A percentile compares a stretch with the other conserved stretches of the same genome.
Conservation (phyloP, 1,139 yeast genomes). For the Kodamaea sp. region DNA sequence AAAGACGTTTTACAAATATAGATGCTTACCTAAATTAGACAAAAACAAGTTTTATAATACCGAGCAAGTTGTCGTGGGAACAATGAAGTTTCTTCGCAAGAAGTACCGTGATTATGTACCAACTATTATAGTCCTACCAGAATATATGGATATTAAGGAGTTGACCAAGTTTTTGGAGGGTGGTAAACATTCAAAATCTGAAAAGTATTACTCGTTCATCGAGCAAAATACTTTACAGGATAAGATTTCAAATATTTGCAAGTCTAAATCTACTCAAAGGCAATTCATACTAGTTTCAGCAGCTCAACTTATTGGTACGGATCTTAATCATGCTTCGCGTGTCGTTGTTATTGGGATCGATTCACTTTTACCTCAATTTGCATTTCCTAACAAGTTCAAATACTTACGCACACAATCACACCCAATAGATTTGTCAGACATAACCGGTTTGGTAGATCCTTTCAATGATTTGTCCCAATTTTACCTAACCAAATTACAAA, state of each 20-base stretch:
- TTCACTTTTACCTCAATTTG: slow-evolving; percentile 22
- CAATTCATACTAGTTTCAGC: slow-evolving; percentile 5
- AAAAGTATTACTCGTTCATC: too few relatives aligned
- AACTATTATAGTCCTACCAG: slow-evolving; percentile 13
- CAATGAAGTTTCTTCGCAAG: not conserved
- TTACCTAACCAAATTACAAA: slow-evolving; percentile 17
- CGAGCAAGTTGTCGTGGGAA: slow-evolving; percentile 1
- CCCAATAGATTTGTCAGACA: slow-evolving; percentile 2
- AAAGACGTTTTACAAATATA: slow-evolving; percentile 15
- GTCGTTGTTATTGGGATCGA: slow-evolving; percentile 24
- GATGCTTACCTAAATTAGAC: not conserved
- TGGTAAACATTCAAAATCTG: not conserved
- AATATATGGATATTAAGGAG: not conserved
- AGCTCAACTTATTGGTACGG: slow-evolving; percentile 19
- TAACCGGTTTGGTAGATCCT: slow-evolving; percentile 25
- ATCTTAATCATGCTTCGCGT: slow-evolving; percentile 13
- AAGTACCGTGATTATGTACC: slow-evolving; percentile 5
- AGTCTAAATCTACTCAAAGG: too few relatives aligned
- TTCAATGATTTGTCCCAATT: slow-evolving; percentile 21
- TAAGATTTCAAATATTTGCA: too few relatives aligned
- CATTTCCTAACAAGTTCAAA: slow-evolving; percentile 10
- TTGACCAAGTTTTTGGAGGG: not conserved
- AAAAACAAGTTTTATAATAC: not conserved
- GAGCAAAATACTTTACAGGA: too few relatives aligned
- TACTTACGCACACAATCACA: not conserved